These are phyloP conservation scores for Wickerhamomyces sp. DNA, from an alignment of 1,139 yeast species.

Conservation along the genomic window DNA sequence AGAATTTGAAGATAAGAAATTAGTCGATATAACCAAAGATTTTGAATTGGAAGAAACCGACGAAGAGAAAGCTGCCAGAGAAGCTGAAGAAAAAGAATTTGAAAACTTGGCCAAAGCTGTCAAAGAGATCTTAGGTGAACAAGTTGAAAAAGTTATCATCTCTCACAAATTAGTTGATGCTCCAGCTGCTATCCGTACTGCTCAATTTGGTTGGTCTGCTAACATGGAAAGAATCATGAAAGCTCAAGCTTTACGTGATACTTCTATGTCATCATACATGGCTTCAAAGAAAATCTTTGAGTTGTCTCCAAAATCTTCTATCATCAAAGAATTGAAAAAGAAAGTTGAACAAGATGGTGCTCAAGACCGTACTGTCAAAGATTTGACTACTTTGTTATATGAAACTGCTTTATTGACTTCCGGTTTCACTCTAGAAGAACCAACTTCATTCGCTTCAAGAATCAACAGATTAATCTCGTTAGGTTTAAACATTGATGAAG, in stretches of 20 bases:
- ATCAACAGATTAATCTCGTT: constrained; percentile 96
- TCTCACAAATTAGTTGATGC: constrained; percentile 97
- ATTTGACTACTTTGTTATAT: constrained; percentile 90
- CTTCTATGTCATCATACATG: constrained; percentile 99
- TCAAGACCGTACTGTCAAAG: constrained; percentile 97
- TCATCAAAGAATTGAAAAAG: constrained; percentile 90
- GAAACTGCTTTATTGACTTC: constrained; percentile 98
- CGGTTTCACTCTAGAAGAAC: constrained; percentile 98
- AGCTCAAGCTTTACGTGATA: constrained; percentile 99
- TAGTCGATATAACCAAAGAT: constrained; percentile 98
- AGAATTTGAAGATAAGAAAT: constrained; percentile 99
- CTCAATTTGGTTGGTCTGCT: constrained; percentile 99
- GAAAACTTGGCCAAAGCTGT: constrained; percentile 94
- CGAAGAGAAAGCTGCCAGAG: constrained; percentile 93
- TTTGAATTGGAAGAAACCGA: constrained; percentile 98
- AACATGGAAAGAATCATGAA: constrained; percentile 99
- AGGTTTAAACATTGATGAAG: constrained; percentile 97
- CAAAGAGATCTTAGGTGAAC: constrained; percentile 96
- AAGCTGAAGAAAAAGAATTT: constrained; percentile 85
- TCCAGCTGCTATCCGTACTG: constrained; percentile 99
- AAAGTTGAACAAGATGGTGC: constrained; percentile 97
- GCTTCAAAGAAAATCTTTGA: constrained; percentile 98
- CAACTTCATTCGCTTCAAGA: constrained; percentile 95
- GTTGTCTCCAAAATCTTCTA: constrained; percentile 94
- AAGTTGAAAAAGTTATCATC: constrained; percentile 98